Evolutionary conservation across 371 early-diverging fungal genomes (phyloP).

Genomic region (Rhizomucor pusillus): DNA sequence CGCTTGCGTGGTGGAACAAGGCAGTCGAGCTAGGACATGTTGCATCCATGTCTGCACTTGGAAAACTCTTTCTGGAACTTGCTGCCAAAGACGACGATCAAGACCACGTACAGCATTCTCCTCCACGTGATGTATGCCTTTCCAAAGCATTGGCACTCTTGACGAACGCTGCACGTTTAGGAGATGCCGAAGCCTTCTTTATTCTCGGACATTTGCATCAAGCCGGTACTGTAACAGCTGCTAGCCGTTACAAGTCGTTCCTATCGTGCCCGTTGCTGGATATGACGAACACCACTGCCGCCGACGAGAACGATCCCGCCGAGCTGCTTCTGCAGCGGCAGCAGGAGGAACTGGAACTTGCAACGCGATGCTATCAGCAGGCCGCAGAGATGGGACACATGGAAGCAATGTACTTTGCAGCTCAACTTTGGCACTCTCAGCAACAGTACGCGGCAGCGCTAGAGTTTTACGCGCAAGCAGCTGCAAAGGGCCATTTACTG

Average conservation of each 20-base stretch:
- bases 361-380: conserved; percentile 34
- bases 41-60: conserved; percentile 21
- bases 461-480: conserved; percentile 39
- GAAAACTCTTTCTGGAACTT: conserved; percentile 8
- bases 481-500: conserved; percentile 31
- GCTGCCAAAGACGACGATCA: conserved; percentile 1
- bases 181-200: conserved; percentile 16
- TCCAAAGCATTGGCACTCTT: conserved; percentile 11
- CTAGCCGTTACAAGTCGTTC: neutral
- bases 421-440: conserved; percentile 43
- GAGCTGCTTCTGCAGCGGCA: conserved; percentile 13
- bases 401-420: conserved; percentile 42
- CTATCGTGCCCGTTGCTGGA: neutral
- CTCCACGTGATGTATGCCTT: neutral
- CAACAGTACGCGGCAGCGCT: conserved; percentile 45
- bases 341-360: conserved; percentile 33
- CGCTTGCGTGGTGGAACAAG: conserved; percentile 30
- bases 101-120: neutral
- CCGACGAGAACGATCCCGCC: conserved; percentile 5
- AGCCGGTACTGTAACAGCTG: conserved; percentile 5
- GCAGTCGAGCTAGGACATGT: conserved; percentile 31
- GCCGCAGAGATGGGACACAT: conserved; percentile 38
- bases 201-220: conserved; percentile 16
- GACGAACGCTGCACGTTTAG: conserved; percentile 11
- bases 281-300: conserved; percentile 1